Conservation (phyloP, 2,329 filamentous ascomycete species). For the Berkeleyomyces basicola region DNA sequence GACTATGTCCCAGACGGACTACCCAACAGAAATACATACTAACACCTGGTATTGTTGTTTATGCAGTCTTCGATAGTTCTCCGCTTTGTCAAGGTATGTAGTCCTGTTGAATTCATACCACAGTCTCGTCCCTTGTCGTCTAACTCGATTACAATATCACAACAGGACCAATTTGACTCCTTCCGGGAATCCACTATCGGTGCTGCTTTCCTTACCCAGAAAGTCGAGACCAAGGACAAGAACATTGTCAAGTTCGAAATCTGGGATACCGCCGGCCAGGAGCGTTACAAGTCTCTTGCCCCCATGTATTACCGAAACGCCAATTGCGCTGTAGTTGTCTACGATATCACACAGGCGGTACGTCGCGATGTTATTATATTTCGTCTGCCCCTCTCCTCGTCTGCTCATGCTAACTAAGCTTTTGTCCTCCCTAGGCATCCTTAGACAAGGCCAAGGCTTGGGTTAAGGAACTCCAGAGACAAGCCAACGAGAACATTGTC, state of each 20-base stretch:
- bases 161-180: conserved; percentile 90
- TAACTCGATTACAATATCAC: background rate
- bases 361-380: conserved; percentile 21
- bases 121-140: background rate
- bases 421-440: conserved; percentile 48
- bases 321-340: conserved; percentile 97
- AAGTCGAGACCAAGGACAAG: conserved; percentile 92
- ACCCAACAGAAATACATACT: background rate
- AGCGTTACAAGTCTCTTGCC: conserved; percentile 95
- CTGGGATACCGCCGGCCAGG: conserved; percentile 96
- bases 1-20: background rate
- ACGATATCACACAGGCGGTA: conserved; percentile 98
- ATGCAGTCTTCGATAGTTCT: conserved; percentile 84
- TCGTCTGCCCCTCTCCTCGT: background rate
- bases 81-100: conserved; percentile 87
- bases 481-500: conserved; percentile 99
- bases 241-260: conserved; percentile 99
- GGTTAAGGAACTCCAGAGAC: conserved; percentile 97
- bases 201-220: conserved; percentile 96
- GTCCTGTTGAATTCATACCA: background rate
- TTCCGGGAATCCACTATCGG: conserved; percentile 97
- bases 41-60: conserved; percentile 16
- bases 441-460: conserved; percentile 98
- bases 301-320: conserved; percentile 99
- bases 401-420: background rate